Evolutionary conservation across 805 yeast genomes (phyloP).

Genomic region (Brettanomyces custersianus): DNA sequence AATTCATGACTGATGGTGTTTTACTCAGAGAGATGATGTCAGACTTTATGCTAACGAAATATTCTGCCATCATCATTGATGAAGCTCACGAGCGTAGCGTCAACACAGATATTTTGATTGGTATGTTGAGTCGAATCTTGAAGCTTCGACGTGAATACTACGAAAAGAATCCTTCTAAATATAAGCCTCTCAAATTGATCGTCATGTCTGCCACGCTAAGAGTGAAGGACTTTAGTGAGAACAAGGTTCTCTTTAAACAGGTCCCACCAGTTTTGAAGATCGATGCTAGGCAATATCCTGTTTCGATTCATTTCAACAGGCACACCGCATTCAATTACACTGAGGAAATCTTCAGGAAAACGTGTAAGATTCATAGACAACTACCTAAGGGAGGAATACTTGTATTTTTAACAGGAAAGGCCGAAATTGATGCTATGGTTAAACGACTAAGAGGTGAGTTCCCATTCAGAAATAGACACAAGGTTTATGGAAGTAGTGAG

Average conservation of each 20-base stretch:
- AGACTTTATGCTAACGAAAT: conserved; percentile 72
- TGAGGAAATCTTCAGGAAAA: conserved; percentile 78
- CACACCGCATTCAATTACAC: conserved; percentile 70
- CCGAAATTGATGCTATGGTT: conserved; percentile 76
- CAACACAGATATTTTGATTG: conserved; percentile 92
- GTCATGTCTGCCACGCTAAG: conserved; percentile 97
- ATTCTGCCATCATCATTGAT: conserved; percentile 83
- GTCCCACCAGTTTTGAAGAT: conserved; percentile 87
- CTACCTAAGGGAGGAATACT: conserved; percentile 93
- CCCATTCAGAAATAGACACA: conserved; percentile 36
- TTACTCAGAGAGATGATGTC: conserved; percentile 85
- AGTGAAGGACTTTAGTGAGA: conserved; percentile 88
- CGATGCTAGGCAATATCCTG: conserved; percentile 92
- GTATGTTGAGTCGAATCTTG: conserved; percentile 84
- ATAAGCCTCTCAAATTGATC: conserved; percentile 66
- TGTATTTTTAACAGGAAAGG: conserved; percentile 89
- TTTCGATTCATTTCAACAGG: conserved; percentile 80
- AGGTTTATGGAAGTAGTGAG: conserved; percentile 18
- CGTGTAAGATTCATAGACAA: conserved; percentile 76
- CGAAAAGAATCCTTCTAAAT: conserved; percentile 34
- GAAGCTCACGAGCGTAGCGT: conserved; percentile 98
- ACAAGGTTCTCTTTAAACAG: conserved; percentile 49
- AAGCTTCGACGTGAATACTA: conserved; percentile 55
- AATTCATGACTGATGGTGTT: conserved; percentile 95
- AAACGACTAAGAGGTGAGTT: conserved; percentile 59